Evolutionary conservation across 164 flowering plant genomes (phyloP).

Genomic region (Pachysandra terminalis): DNA sequence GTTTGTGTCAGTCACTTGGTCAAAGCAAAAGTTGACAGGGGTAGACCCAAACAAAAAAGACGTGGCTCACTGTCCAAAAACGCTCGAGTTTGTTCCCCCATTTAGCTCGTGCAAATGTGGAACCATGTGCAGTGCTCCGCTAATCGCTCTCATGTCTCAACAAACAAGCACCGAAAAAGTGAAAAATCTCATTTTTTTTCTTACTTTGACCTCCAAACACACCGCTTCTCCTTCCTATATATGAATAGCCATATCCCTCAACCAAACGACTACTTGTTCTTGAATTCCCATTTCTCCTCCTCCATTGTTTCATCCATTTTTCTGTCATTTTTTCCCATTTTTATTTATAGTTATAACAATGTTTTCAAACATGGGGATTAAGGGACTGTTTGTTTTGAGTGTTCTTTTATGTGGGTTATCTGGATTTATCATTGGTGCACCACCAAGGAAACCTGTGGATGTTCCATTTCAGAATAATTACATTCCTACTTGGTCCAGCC

Average conservation of each 20-base stretch:
- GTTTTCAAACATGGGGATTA: constrained; percentile 2
- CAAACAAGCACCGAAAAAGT: constrained; percentile 1
- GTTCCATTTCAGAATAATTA: constrained; percentile 63
- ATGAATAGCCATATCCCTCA: too few species aligned
- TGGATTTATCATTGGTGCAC: constrained; percentile 23
- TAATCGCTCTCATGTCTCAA: not conserved
- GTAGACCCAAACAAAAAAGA: too few species aligned
- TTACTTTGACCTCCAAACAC: too few species aligned
- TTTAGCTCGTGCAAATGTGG: not conserved
- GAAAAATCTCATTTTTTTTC: too few species aligned
- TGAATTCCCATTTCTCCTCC: not conserved
- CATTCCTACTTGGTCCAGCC: constrained; percentile 54
- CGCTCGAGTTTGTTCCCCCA: not conserved
- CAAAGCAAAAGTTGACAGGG: too few species aligned
- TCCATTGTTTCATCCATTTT: too few species aligned
- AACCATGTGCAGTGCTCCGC: constrained; percentile 11
- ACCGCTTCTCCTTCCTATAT: too few species aligned
- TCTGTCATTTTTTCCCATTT: not conserved
- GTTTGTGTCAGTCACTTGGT: too few species aligned
- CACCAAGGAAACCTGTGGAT: constrained; percentile 42
- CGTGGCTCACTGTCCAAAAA: not conserved
- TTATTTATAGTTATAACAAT: not conserved
- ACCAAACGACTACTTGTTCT: not conserved
- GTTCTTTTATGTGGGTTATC: constrained; percentile 3
- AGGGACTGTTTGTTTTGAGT: not conserved